These are phyloP conservation scores for Monosporascus sp. DNA, from an alignment of 2,329 filamentous ascomycete species.

Conservation along the genomic window DNA sequence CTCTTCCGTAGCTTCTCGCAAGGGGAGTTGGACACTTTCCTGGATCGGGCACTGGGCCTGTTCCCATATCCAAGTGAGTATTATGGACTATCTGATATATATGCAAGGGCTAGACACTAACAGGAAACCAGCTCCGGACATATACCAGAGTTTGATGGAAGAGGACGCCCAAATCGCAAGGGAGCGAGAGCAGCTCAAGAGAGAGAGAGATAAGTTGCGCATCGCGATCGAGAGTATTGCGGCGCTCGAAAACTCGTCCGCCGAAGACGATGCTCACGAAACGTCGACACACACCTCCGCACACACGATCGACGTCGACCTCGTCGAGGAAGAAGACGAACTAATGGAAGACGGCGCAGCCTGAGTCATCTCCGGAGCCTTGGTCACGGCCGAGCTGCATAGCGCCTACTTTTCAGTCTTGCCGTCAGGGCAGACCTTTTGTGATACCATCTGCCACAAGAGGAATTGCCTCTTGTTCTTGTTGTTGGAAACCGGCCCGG, in stretches of 20 bases:
- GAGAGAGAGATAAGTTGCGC: constrained; percentile 40
- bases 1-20: constrained; percentile 22
- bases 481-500: too few species aligned
- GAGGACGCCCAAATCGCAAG: constrained; percentile 40
- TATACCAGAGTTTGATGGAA: constrained; percentile 41
- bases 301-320: neutral
- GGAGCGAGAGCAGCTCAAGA: constrained; percentile 35
- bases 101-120: constrained; percentile 17
- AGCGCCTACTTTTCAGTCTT: too few species aligned
- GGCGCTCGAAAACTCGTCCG: constrained; percentile 32
- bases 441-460: too few species aligned
- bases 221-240: constrained; percentile 41
- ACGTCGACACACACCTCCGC: neutral
- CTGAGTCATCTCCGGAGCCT: too few species aligned
- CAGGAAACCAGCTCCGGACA: constrained; percentile 8
- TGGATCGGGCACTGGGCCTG: constrained; percentile 21
- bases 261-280: neutral
- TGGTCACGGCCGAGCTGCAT: too few species aligned
- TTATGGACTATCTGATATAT: neutral
- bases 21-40: constrained; percentile 15
- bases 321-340: neutral
- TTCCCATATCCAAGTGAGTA: constrained; percentile 21
- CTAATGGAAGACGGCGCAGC: neutral
- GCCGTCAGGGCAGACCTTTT: too few species aligned
- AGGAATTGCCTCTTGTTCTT: too few species aligned